A percentile compares a stretch with the other conserved stretches of the same genome.
Conservation (phyloP, 2,329 filamentous ascomycete genomes). For the Curvularia sp. region DNA sequence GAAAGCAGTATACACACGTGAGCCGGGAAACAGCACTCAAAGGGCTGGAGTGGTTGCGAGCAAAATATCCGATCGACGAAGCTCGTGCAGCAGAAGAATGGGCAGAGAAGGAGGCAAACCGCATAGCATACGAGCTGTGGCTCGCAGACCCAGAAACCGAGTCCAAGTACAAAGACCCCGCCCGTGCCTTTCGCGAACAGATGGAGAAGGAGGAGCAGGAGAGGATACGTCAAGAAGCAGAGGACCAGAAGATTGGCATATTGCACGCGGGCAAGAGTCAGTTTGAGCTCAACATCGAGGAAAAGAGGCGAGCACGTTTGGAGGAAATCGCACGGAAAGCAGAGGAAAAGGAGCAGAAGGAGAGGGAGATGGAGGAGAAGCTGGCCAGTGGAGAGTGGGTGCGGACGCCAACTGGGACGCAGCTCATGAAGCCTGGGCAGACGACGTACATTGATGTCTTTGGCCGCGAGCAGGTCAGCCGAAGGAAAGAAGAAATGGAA, state of each 20-base stretch:
- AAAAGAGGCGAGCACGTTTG: slow-evolving; percentile 41
- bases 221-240: slow-evolving; percentile 29
- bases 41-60: slow-evolving; percentile 47
- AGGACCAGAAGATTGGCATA: slow-evolving; percentile 42
- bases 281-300: slow-evolving; percentile 45
- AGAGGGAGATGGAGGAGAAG: slow-evolving; percentile 41
- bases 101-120: slow-evolving; percentile 49
- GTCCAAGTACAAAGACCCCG: slow-evolving; percentile 49
- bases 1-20: slow-evolving; percentile 38
- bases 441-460: slow-evolving; percentile 45
- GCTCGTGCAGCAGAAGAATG: slow-evolving; percentile 50
- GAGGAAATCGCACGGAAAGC: slow-evolving; percentile 39
- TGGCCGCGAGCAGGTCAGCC: slow-evolving; percentile 42
- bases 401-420: slow-evolving; percentile 41
- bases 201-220: slow-evolving; percentile 43
- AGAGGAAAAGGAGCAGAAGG: slow-evolving; percentile 43
- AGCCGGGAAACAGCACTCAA: slow-evolving; percentile 37
- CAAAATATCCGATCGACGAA: slow-evolving; percentile 50
- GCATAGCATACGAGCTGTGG: slow-evolving; percentile 49
- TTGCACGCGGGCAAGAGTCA: slow-evolving; percentile 44
- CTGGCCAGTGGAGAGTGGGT: slow-evolving; percentile 45
- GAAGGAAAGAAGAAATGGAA: slow-evolving; percentile 38
- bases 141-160: slow-evolving; percentile 48
- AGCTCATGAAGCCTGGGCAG: slow-evolving; percentile 47
- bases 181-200: slow-evolving; percentile 43